These are phyloP conservation scores for Bretziella fagacearum DNA, from an alignment of 2,329 filamentous ascomycete genomes.

Conservation along the genomic window DNA sequence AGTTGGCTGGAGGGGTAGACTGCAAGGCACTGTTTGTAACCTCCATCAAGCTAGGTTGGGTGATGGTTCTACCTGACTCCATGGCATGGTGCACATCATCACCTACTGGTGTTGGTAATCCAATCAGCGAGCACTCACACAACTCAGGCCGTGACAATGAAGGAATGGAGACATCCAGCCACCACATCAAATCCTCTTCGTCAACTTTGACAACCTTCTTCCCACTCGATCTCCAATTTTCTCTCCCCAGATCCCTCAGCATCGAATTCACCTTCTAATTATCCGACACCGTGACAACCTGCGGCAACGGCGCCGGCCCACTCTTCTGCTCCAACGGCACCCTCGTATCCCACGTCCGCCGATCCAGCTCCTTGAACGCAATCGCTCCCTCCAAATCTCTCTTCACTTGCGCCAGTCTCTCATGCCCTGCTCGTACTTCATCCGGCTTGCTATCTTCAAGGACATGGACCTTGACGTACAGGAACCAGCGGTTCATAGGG, in stretches of 20 bases:
- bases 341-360: slow-evolving; percentile 36
- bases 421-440: slow-evolving; percentile 37
- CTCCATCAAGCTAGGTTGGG: no score
- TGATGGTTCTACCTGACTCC: no score
- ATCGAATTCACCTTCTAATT: slow-evolving; percentile 1
- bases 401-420: slow-evolving; percentile 31
- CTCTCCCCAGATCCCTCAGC: neutral
- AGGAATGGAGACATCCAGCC: no score
- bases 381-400: slow-evolving; percentile 35
- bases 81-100: no score
- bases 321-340: slow-evolving; percentile 24
- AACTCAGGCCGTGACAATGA: no score
- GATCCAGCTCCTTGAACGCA: slow-evolving; percentile 34
- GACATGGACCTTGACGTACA: slow-evolving; percentile 37
- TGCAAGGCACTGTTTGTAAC: no score
- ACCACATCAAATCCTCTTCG: no score
- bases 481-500: slow-evolving; percentile 34
- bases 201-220: neutral
- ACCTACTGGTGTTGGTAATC: no score
- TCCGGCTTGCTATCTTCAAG: slow-evolving; percentile 40
- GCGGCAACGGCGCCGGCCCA: slow-evolving; percentile 22
- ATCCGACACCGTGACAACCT: slow-evolving; percentile 17
- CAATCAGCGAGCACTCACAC: no score
- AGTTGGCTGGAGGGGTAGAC: no score
- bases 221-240: no score